Conservation (phyloP, 352 stramenopile genomes). For the Phytophthora fragariaefolia region DNA sequence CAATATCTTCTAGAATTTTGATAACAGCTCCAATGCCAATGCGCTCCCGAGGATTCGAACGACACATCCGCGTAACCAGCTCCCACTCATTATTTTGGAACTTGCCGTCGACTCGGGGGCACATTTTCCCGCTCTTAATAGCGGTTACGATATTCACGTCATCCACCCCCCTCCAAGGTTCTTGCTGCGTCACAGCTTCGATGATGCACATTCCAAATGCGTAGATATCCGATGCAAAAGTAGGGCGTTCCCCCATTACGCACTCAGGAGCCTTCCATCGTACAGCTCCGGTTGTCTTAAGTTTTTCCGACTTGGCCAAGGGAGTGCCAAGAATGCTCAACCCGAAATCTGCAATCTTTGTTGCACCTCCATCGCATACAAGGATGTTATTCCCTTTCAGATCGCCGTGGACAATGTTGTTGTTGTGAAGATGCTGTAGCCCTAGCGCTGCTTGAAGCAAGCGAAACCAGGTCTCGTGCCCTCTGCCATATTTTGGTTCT, state of each 20-base stretch:
- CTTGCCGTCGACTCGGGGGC: not conserved
- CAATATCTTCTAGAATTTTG: not conserved
- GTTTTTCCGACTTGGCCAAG: not conserved
- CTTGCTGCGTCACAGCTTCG: not conserved
- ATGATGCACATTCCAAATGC: constrained; percentile 10
- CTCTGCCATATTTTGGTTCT: not conserved
- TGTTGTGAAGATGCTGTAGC: constrained; percentile 4
- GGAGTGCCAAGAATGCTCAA: constrained; percentile 2
- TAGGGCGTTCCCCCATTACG: not conserved
- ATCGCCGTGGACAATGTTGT: constrained; percentile 4
- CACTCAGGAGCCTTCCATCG: constrained; percentile 7
- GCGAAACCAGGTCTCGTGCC: not conserved
- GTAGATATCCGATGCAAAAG: constrained; percentile 9
- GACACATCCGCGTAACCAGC: not conserved
- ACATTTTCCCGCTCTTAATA: not conserved
- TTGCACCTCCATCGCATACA: not conserved
- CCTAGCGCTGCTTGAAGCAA: not conserved
- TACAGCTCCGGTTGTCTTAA: not conserved
- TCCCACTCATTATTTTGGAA: constrained; percentile 1
- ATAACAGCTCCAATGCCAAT: not conserved
- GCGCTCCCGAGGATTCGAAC: not conserved
- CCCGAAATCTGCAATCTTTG: constrained; percentile 12
- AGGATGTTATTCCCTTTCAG: constrained; percentile 14
- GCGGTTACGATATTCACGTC: too few species aligned
- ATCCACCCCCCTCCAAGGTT: constrained; percentile 5